These are phyloP conservation scores for Coemansia sp. DNA, from an alignment of 192 early-diverging fungal genomes.

Conservation along the genomic window DNA sequence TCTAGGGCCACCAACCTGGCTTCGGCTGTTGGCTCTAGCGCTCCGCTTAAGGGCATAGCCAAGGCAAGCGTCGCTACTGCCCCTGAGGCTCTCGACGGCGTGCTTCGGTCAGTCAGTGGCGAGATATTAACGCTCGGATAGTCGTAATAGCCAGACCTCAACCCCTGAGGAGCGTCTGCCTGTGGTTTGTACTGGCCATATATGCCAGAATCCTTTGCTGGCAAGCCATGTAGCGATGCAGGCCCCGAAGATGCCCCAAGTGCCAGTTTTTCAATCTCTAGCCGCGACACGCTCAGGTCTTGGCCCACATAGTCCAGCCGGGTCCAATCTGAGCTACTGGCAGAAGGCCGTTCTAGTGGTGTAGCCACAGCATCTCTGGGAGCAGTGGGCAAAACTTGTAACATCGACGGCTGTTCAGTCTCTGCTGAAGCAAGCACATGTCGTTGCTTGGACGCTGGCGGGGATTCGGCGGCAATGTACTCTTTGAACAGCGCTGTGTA, in stretches of 20 bases:
- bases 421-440: background rate
- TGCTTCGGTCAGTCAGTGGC: constrained; percentile 2
- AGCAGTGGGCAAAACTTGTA: background rate
- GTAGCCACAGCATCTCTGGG: background rate
- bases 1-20: constrained; percentile 21
- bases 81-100: background rate
- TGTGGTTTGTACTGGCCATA: constrained; percentile 7
- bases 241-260: background rate
- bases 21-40: background rate
- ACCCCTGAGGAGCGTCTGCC: constrained; percentile 6
- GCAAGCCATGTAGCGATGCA: background rate
- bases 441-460: background rate
- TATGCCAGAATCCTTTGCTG: background rate
- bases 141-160: constrained; percentile 1
- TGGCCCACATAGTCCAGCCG: constrained; percentile 1
- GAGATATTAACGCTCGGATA: background rate
- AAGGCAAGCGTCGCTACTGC: background rate
- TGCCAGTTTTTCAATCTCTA: background rate
- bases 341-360: background rate
- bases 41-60: background rate
- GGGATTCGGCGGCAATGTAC: background rate
- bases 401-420: background rate
- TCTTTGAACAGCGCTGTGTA: constrained; percentile 8
- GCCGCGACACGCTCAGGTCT: background rate
- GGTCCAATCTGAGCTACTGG: background rate